Evolutionary conservation across 2,329 filamentous ascomycete genomes (phyloP).

Genomic region (Xylaria polymorpha): DNA sequence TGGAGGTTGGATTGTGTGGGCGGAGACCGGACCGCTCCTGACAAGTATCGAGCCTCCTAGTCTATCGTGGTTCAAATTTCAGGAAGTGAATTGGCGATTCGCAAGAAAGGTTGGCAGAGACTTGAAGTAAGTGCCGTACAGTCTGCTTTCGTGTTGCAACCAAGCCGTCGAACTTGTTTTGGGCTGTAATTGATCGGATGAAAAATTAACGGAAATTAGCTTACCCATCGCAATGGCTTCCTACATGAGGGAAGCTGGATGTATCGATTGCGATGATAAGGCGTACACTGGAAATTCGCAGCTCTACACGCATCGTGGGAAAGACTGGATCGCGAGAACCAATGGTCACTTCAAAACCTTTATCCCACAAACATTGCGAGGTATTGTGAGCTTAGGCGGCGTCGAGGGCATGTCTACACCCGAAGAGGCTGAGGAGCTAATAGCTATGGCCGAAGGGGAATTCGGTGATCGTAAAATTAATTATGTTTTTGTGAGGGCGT

Average conservation of each 20-base stretch:
- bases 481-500: constrained; percentile 34
- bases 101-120: constrained; percentile 35
- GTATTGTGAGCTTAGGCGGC: constrained; percentile 35
- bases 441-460: constrained; percentile 22
- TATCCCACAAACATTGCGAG: constrained; percentile 28
- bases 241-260: constrained; percentile 34
- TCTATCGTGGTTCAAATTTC: constrained; percentile 31
- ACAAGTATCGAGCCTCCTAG: constrained; percentile 32
- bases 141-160: no score
- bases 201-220: neutral
- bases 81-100: constrained; percentile 34
- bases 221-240: constrained; percentile 27
- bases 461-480: constrained; percentile 28
- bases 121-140: constrained; percentile 27
- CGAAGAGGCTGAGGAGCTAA: constrained; percentile 33
- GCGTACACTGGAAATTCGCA: constrained; percentile 28
- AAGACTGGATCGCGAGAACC: constrained; percentile 22
- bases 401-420: constrained; percentile 37
- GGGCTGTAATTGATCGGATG: no score
- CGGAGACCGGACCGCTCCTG: constrained; percentile 35
- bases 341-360: constrained; percentile 25
- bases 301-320: constrained; percentile 20
- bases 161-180: no score
- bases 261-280: constrained; percentile 31
- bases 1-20: constrained; percentile 33